Conservation (phyloP, 257 asterid species). For the Solanum tarapatanum region DNA sequence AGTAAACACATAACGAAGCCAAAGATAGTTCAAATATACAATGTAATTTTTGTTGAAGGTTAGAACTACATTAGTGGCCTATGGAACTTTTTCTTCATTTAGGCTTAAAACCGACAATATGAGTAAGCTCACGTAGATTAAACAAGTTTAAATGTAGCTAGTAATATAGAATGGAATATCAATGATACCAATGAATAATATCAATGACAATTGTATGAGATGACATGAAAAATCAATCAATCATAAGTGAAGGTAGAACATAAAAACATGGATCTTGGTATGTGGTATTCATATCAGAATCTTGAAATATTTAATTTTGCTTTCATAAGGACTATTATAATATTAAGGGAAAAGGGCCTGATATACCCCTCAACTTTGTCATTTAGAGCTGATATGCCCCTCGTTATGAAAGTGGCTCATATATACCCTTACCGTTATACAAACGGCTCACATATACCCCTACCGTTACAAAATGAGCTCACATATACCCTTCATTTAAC, state of each 20-base stretch:
- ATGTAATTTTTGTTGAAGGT: neutral
- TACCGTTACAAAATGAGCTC: too few relatives aligned
- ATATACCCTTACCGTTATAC: too few relatives aligned
- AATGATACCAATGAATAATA: neutral
- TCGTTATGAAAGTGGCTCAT: too few relatives aligned
- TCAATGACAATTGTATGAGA: neutral
- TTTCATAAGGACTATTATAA: accelerated
- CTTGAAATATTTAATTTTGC: neutral
- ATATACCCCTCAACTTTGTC: too few relatives aligned
- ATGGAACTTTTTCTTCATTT: too few relatives aligned
- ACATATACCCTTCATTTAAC: too few relatives aligned
- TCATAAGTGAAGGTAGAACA: neutral
- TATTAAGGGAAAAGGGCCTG: too few relatives aligned
- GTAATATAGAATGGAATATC: neutral
- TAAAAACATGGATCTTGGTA: neutral
- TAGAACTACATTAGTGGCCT: too few relatives aligned
- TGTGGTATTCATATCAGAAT: neutral
- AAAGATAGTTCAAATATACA: neutral
- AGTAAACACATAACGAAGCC: neutral
- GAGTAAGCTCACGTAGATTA: neutral
- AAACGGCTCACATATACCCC: too few relatives aligned
- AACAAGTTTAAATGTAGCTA: neutral
- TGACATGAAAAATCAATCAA: neutral
- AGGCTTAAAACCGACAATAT: neutral
- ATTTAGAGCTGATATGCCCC: too few relatives aligned